Evolutionary conservation across 2,329 filamentous ascomycete genomes (phyloP).

Genomic region (Fonsecaea pedrosoi): DNA sequence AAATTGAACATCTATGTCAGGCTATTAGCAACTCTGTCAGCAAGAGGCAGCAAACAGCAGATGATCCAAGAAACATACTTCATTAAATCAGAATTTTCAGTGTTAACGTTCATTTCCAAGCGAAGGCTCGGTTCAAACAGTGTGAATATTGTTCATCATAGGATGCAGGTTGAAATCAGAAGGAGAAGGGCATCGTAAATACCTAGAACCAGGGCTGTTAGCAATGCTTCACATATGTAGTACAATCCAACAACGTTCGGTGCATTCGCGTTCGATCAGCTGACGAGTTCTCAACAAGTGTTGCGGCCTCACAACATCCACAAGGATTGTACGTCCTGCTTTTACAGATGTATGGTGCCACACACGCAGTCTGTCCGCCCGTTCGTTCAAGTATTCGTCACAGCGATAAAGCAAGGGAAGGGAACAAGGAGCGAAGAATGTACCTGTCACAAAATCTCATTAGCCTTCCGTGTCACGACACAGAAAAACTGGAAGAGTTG

Average conservation of each 20-base stretch:
- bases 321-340: conserved; percentile 69
- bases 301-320: conserved; percentile 59
- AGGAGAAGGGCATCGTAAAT: conserved; percentile 30
- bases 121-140: conserved; percentile 67
- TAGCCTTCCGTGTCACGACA: conserved; percentile 16
- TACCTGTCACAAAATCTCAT: conserved; percentile 37
- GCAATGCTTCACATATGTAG: conserved; percentile 20
- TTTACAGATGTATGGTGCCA: conserved; percentile 59
- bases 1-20: conserved; percentile 49
- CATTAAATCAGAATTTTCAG: conserved; percentile 76
- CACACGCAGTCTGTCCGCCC: conserved; percentile 70
- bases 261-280: conserved; percentile 55
- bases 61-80: conserved; percentile 52
- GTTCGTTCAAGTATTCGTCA: conserved; percentile 72
- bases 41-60: conserved; percentile 3
- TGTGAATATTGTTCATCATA: conserved; percentile 75
- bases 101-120: conserved; percentile 65
- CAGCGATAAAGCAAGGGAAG: conserved; percentile 42
- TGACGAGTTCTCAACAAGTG: conserved; percentile 75
- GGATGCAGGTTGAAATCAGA: conserved; percentile 48
- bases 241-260: conserved; percentile 33
- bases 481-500: conserved; percentile 4
- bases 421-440: conserved; percentile 33
- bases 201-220: conserved; percentile 41
- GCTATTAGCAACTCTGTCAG: conserved; percentile 38